phyloP scores from a whole-genome alignment of 352 stramenopile genomes.

The Vaucheria bursata region DNA sequence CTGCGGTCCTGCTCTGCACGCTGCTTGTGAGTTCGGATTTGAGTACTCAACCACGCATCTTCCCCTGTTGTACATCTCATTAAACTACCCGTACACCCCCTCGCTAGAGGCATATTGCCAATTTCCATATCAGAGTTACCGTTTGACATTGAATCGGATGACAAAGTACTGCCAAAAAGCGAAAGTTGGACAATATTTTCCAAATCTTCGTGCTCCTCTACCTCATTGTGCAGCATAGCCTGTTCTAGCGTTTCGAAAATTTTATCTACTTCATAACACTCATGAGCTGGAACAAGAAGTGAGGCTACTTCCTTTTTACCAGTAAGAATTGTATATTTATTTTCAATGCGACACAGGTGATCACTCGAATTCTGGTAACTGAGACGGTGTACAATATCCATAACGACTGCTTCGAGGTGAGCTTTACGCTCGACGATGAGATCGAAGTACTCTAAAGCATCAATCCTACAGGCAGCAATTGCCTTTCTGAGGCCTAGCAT shows the following conservation, averaged over 20 bases:
- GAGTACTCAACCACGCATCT: not conserved
- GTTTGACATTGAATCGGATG: not conserved
- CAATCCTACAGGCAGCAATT: conserved; percentile 24
- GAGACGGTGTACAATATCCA: not conserved
- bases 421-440: not conserved
- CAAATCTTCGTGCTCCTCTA: conserved; percentile 16
- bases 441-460: conserved; percentile 4
- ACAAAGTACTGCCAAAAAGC: conserved; percentile 17
- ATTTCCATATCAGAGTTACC: not conserved
- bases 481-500: conserved; percentile 23
- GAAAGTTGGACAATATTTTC: conserved; percentile 25
- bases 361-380: not conserved
- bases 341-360: no score
- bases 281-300: not conserved
- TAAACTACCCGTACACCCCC: conserved; percentile 4
- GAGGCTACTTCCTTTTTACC: not conserved
- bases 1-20: conserved; percentile 22
- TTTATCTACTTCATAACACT: not conserved
- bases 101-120: conserved; percentile 10
- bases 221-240: not conserved
- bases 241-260: not conserved
- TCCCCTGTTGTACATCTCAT: no score
- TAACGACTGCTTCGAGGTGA: not conserved
- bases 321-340: no score
- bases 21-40: conserved; percentile 9